Percentiles rank a stretch among this genome's conserved stretches.
Evolutionary conservation across 169 alveolate genomes (phyloP).

Genomic region (Miamiensis avidus): DNA sequence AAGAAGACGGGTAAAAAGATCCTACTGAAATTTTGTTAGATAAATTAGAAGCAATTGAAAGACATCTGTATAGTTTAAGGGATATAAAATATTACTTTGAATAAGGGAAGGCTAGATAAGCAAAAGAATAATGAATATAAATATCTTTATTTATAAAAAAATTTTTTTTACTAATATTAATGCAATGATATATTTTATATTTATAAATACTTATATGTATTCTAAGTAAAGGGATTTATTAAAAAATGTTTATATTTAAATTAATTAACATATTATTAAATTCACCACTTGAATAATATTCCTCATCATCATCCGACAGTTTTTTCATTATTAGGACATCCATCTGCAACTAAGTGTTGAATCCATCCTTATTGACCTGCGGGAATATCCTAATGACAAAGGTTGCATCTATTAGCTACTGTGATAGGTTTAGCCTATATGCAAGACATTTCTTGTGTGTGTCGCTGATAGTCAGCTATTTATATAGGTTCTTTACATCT

Average conservation of each 20-base stretch:
- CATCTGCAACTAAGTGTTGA: conserved; percentile 74
- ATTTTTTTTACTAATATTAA: too few relatives aligned
- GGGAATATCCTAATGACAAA: conserved; percentile 80
- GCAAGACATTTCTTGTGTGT: conserved; percentile 64
- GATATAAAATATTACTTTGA: not conserved
- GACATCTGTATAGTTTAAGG: not conserved
- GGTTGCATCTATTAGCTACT: conserved; percentile 81
- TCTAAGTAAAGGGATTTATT: too few relatives aligned
- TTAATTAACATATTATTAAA: too few relatives aligned
- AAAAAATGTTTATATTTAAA: too few relatives aligned
- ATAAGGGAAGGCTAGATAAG: too few relatives aligned
- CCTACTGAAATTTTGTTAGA: not conserved
- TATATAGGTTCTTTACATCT: conserved; percentile 84
- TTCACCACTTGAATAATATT: too few relatives aligned
- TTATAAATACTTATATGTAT: too few relatives aligned
- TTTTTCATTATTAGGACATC: conserved; percentile 81
- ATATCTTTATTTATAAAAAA: too few relatives aligned
- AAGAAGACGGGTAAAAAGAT: not conserved
- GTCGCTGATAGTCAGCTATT: conserved; percentile 65
- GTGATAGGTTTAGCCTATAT: conserved; percentile 62
- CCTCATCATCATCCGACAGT: conserved; percentile 26
- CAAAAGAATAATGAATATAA: too few relatives aligned
- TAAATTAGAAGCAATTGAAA: not conserved
- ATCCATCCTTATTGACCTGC: conserved; percentile 81
- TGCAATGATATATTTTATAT: too few relatives aligned